Base-by-base conservation (phyloP, 2,329 filamentous ascomycete species). In the Ophiosphaerella herpotricha region DNA sequence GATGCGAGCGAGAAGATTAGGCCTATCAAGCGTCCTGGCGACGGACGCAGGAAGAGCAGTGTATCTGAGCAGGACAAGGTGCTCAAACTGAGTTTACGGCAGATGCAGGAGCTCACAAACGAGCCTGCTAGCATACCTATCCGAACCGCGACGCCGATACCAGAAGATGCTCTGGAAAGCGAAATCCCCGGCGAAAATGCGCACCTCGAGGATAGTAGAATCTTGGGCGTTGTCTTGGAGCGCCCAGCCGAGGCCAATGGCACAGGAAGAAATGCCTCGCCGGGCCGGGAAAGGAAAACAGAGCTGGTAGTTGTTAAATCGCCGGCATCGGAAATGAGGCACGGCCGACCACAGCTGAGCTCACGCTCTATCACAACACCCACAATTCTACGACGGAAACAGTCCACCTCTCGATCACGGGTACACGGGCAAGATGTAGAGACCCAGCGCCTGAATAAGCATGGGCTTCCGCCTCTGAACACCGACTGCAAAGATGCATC, bases 61-160 rank as follows among this genome's bases (percentile, higher is more conserved):
- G 64, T 70, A 29, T 68, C 67, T 3, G 70, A 70, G 32, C 67
- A 72, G 31, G 67, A 78, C 5, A 76, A 72, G 53, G 65, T 79
- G 3, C 66, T 81, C 50, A 84, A 82, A 58, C 69, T 84, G 26
- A 83, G 82, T 3, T 77, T 78, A 2, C 76, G 75, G 35, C 77
- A 83, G 64, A 79, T 85, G 2, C 76, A 81, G 36, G 80, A 82
- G 38, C 75, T 85, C 36, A 82, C 80, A 5, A 74, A 76, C 13
- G 81, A 81, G 11, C 79, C 81, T 7, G 74, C 80, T 13, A 83
- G 80, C 36, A 74, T 84, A n/a, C 79, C 81, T 3, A 63, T 81
- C 33, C 77, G 78, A 24, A 65, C 75, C 12, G 73, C 74, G 7
- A 64, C 71, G 5, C 70, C 67, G 5, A 72, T 77, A 16, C 56